Conservation (phyloP, 2,329 filamentous ascomycete species). For the Didymella pomorum region DNA sequence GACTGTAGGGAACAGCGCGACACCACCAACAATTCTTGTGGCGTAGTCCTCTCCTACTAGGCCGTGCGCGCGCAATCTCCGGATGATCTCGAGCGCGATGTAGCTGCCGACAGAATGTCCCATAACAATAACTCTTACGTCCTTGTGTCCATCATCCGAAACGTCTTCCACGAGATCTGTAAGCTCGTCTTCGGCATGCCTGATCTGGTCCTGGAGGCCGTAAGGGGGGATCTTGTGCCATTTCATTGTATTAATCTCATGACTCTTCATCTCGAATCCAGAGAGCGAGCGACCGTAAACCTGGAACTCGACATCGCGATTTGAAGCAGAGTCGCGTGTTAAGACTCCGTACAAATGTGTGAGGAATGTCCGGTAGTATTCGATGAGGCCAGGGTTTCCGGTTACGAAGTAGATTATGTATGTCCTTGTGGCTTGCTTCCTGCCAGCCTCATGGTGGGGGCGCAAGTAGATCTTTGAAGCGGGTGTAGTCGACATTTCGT, state of each 20-base stretch:
- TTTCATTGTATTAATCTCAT: slow-evolving; percentile 32
- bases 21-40: slow-evolving; percentile 39
- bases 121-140: slow-evolving; percentile 50
- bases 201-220: slow-evolving; percentile 60
- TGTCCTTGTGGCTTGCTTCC: slow-evolving; percentile 32
- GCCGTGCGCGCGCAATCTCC: slow-evolving; percentile 42
- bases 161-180: slow-evolving; percentile 48
- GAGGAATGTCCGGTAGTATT: slow-evolving; percentile 76
- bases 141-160: slow-evolving; percentile 30
- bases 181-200: slow-evolving; percentile 56
- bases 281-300: slow-evolving; percentile 53
- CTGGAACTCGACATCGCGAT: slow-evolving; percentile 38
- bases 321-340: slow-evolving; percentile 41
- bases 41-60: slow-evolving; percentile 31
- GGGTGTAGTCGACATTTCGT: slow-evolving; percentile 18
- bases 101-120: slow-evolving; percentile 60
- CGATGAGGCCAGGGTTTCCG: slow-evolving; percentile 78
- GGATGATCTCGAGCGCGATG: slow-evolving; percentile 54
- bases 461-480: slow-evolving; percentile 38
- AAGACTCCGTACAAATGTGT: slow-evolving; percentile 64
- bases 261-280: slow-evolving; percentile 52
- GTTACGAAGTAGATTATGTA: slow-evolving; percentile 75
- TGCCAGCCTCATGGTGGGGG: slow-evolving; percentile 29
- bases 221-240: slow-evolving; percentile 46
- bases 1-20: slow-evolving; percentile 59